Percentiles rank a stretch among this genome's conserved stretches.
Evolutionary conservation across 148 eudicot species (phyloP).

Genomic region (Camellia granthamiana): DNA sequence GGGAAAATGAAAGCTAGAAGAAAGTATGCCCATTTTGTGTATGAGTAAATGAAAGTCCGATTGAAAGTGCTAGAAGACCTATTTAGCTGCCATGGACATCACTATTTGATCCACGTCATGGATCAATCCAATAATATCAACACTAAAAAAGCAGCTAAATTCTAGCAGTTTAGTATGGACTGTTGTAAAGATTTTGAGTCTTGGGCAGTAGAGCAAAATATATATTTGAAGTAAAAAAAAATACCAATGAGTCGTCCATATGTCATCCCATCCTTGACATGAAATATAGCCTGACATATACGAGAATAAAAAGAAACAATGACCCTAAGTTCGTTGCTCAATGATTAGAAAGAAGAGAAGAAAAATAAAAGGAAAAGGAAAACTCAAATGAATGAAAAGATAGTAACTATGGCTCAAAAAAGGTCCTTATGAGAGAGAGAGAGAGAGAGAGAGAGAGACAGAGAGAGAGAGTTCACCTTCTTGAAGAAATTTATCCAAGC

Average conservation of each 20-base stretch:
- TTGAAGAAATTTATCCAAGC: conserved; percentile 47
- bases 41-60: not conserved
- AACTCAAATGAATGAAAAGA: not conserved
- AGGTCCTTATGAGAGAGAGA: not conserved
- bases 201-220: not conserved
- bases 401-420: not conserved
- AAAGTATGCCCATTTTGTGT: not conserved
- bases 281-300: conserved; percentile 50
- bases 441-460: not conserved
- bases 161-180: not conserved
- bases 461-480: conserved; percentile 44
- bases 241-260: conserved; percentile 57
- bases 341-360: not conserved
- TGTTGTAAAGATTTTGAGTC: no score
- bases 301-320: no score
- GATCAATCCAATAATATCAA: not conserved
- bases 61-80: not conserved
- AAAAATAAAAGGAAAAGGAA: conserved; percentile 3
- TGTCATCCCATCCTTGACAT: conserved; percentile 43
- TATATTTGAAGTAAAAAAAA: not conserved
- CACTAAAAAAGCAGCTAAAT: not conserved
- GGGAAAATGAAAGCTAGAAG: not conserved
- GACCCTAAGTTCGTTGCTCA: not conserved
- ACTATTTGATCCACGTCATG: not conserved
- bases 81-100: not conserved